Evolutionary conservation across 371 early-diverging fungal genomes (phyloP).

Genomic region (Batrachochytrium dendrobatidis): DNA sequence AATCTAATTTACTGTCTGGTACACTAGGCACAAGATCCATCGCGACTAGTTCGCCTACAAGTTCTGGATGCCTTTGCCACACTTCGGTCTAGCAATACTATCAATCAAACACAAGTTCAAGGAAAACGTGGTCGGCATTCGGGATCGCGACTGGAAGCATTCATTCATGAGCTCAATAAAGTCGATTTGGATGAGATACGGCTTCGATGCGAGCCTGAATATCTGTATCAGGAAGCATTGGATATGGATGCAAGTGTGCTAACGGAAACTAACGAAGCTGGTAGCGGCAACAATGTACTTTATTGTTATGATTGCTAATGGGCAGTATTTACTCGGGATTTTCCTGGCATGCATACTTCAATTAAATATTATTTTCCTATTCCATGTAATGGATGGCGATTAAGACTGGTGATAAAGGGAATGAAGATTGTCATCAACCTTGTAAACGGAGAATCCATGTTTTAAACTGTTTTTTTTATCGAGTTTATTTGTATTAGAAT

Average conservation of each 20-base stretch:
- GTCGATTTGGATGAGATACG: constrained; percentile 28
- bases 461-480: too few species aligned
- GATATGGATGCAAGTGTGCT: constrained; percentile 31
- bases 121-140: not conserved
- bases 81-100: not conserved
- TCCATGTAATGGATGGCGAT: too few species aligned
- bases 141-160: constrained; percentile 2
- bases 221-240: constrained; percentile 46
- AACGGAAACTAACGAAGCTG: constrained; percentile 14
- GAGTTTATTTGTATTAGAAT: too few species aligned
- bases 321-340: too few species aligned
- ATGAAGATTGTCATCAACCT: too few species aligned
- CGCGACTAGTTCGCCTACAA: not conserved
- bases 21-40: not conserved
- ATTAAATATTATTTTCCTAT: too few species aligned
- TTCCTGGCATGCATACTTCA: too few species aligned
- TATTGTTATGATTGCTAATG: constrained; percentile 29
- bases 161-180: constrained; percentile 13
- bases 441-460: too few species aligned
- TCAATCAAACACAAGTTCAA: not conserved
- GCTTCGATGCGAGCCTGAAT: constrained; percentile 25
- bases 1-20: not conserved
- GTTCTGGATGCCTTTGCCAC: not conserved
- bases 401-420: too few species aligned
- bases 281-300: constrained; percentile 27